Conservation (phyloP, 306 rosid genomes). For the Elaeagnus macrophylla region DNA sequence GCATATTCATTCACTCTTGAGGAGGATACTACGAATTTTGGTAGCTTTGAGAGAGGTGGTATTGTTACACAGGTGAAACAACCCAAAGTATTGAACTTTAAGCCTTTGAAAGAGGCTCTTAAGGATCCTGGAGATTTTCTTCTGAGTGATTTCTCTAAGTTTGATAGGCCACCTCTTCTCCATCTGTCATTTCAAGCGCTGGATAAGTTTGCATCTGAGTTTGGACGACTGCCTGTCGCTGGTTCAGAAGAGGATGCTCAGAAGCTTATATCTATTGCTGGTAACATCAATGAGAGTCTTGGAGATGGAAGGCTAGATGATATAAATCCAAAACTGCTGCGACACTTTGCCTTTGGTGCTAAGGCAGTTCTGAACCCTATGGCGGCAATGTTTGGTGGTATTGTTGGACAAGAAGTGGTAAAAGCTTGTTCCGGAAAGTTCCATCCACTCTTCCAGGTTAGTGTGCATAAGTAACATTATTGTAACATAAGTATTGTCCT, state of each 20-base stretch:
- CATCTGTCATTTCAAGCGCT: conserved; percentile 22
- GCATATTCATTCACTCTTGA: conserved; percentile 20
- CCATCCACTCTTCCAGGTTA: conserved; percentile 25
- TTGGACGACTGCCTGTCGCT: conserved; percentile 16
- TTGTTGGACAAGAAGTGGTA: conserved; percentile 23
- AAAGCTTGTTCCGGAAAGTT: conserved; percentile 23
- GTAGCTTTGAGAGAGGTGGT: conserved; percentile 14
- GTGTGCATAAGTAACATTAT: too few relatives aligned
- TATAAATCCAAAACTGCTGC: conserved; percentile 14
- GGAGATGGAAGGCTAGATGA: conserved; percentile 18
- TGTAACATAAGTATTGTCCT: too few relatives aligned
- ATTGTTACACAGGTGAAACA: conserved; percentile 22
- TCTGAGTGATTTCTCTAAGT: conserved; percentile 21
- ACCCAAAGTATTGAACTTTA: conserved; percentile 20
- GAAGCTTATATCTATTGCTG: conserved; percentile 5
- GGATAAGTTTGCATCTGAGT: conserved; percentile 14
- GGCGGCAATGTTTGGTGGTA: conserved; percentile 26
- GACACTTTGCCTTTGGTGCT: conserved; percentile 22
- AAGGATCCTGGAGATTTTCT: conserved; percentile 22
- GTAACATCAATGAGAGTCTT: conserved; percentile 11
- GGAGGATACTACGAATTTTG: conserved; percentile 16
- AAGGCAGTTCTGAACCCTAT: conserved; percentile 22
- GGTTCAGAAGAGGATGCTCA: conserved; percentile 18
- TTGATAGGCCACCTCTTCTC: conserved; percentile 27
- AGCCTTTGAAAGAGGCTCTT: conserved; percentile 18